phyloP scores from a whole-genome alignment of 305 asterid species.

The Ilex paraguariensis region DNA sequence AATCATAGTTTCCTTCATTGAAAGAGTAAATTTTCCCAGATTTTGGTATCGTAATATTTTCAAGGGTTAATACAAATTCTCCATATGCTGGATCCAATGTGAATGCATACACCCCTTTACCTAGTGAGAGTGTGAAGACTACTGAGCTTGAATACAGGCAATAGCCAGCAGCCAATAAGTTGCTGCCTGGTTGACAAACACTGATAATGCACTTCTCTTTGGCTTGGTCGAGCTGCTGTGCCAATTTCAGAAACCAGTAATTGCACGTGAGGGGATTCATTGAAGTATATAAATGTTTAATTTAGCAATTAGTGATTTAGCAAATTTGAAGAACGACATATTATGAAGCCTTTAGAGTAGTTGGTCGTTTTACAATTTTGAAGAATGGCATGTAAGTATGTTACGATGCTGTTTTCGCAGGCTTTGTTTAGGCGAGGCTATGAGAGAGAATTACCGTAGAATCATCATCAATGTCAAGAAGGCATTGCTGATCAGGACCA shows the following conservation, averaged over 20 bases:
- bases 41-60: constrained; percentile 61
- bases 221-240: constrained; percentile 52
- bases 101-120: constrained; percentile 62
- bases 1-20: constrained; percentile 80
- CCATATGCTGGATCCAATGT: constrained; percentile 63
- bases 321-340: background rate
- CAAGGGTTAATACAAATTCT: constrained; percentile 74
- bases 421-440: no score
- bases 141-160: constrained; percentile 79
- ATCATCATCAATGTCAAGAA: constrained; percentile 48
- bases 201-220: constrained; percentile 59
- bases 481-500: constrained; percentile 57
- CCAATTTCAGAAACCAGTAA: background rate
- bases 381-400: background rate
- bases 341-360: no score
- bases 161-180: constrained; percentile 75
- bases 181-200: constrained; percentile 84
- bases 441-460: constrained; percentile 27
- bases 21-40: constrained; percentile 61
- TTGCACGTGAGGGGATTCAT: no score
- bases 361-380: background rate
- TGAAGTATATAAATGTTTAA: background rate
- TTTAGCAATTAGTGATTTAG: no score
- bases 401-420: no score
- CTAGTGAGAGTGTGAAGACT: constrained; percentile 64